Conservation (phyloP, 345 rosid species). For the Mallotus nudiflorus region DNA sequence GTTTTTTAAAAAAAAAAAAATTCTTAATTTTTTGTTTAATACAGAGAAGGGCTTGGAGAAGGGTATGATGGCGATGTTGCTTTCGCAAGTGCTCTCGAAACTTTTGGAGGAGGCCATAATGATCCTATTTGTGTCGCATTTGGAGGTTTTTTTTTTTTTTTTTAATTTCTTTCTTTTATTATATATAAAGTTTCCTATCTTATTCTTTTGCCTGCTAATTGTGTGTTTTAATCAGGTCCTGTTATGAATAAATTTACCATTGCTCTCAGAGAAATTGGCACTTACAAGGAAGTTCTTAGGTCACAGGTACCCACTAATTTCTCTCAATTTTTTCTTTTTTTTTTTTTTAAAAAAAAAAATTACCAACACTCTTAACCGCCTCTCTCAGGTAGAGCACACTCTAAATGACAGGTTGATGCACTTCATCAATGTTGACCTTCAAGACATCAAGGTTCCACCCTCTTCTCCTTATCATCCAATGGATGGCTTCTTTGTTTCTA, state of each 20-base stretch:
- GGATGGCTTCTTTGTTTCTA: too few species aligned
- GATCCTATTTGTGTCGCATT: slow-evolving; percentile 74
- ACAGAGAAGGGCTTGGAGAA: slow-evolving; percentile 75
- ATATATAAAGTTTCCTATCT: not conserved
- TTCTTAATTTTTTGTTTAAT: too few species aligned
- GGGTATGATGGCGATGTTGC: slow-evolving; percentile 53
- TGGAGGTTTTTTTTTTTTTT: slow-evolving; percentile 48
- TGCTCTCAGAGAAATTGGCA: slow-evolving; percentile 70
- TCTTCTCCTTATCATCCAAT: slow-evolving; percentile 1
- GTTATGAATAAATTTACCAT: slow-evolving; percentile 69
- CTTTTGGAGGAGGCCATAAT: slow-evolving; percentile 68
- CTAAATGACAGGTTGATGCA: slow-evolving; percentile 58
- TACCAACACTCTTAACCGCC: too few species aligned
- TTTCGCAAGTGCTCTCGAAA: slow-evolving; percentile 70
- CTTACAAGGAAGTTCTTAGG: slow-evolving; percentile 77
- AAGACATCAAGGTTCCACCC: slow-evolving; percentile 58
- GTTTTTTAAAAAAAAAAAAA: too few species aligned
- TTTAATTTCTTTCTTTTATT: not conserved
- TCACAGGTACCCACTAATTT: slow-evolving; percentile 58
- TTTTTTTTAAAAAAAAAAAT: too few species aligned
- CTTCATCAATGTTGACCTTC: slow-evolving; percentile 56
- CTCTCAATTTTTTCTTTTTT: too few species aligned
- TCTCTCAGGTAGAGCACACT: slow-evolving; percentile 59
- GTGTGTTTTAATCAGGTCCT: slow-evolving; percentile 45
- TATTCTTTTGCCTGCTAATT: not conserved